phyloP scores from a whole-genome alignment of 176 grass and related monocot genomes.

The Eleusine indica region DNA sequence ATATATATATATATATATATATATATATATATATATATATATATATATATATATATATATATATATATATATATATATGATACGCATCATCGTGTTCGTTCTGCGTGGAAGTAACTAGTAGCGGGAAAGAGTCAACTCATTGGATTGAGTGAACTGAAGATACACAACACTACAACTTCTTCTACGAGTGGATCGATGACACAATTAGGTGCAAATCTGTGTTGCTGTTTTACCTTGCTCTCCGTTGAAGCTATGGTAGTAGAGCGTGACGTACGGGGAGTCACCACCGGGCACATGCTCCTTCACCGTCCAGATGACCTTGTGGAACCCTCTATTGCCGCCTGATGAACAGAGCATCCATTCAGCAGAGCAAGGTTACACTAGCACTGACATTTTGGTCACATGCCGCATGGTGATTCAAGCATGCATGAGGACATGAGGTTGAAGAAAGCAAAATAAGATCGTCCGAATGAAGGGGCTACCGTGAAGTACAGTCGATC shows the following conservation, averaged over 20 bases:
- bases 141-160: neutral
- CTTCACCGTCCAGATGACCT: slow-evolving; percentile 79
- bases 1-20: too few species aligned
- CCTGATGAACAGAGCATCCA: slow-evolving; percentile 26
- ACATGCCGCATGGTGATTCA: neutral
- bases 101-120: too few species aligned
- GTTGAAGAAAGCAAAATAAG: neutral
- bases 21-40: too few species aligned
- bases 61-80: too few species aligned
- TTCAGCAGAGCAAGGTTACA: neutral
- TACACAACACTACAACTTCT: neutral
- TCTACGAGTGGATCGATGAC: neutral
- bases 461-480: neutral
- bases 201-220: neutral
- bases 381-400: neutral
- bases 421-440: neutral
- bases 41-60: too few species aligned
- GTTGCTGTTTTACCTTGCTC: slow-evolving; percentile 55
- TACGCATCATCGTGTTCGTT: too few species aligned
- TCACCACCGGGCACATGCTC: slow-evolving; percentile 56
- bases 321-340: slow-evolving; percentile 73
- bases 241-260: slow-evolving; percentile 83
- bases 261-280: slow-evolving; percentile 70
- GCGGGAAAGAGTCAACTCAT: neutral
- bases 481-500: slow-evolving; percentile 76